Base-by-base conservation (phyloP, 1,139 yeast species). In the Blastobotrys illinoisensis region DNA sequence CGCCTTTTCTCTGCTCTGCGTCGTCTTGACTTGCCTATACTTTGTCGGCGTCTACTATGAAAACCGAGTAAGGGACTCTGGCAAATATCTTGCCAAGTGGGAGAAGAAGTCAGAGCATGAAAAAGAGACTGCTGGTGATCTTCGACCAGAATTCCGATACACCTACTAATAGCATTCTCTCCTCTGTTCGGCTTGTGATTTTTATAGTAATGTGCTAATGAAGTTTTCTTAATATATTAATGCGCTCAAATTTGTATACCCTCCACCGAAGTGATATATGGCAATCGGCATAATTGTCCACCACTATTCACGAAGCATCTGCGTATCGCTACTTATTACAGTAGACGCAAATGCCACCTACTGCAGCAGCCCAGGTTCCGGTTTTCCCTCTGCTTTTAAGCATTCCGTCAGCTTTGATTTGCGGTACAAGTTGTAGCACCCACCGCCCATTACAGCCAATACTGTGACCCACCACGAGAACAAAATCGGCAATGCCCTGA, bases 121-220 rank as follows among this genome's bases (percentile, higher is more conserved):
- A 21, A 74, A 76, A 63, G 67, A 74, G 23, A 70, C 77, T 59
- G 79, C 77, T 26, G 91, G 95, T 59, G 96, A 88, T 67, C 70
- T 78, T 60, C 80, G 79, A 62, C 95, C 95, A 1, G 72, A 74
- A 44, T 85, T 84, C 67, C 65, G 70, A 57, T 79, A 77, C 66
- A 68, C 73, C 69, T 77, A 76, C 61, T 78, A 62, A 44, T n/a
- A 5, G 21, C 13, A 32, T 32, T 32, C 2, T 32, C 16, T 26
- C 9, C 13, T 11, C 13, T 32, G 13, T 5, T n/a, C 40, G 3
- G 40, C 14, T 14, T 32, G 14, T 32, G 11, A 7, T n/a, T 11
- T 3, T 13, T 32, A 13, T n/a, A 4, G 13, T 32, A 32, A 32
- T 32, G 40, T 32, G 40, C 40, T n/a, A 32, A 32, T 32, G 40